Evolutionary conservation across 2,329 filamentous ascomycete genomes (phyloP), one percentile per base, ranked within the genome.

Genomic region (Fusarium nurragi): DNA sequence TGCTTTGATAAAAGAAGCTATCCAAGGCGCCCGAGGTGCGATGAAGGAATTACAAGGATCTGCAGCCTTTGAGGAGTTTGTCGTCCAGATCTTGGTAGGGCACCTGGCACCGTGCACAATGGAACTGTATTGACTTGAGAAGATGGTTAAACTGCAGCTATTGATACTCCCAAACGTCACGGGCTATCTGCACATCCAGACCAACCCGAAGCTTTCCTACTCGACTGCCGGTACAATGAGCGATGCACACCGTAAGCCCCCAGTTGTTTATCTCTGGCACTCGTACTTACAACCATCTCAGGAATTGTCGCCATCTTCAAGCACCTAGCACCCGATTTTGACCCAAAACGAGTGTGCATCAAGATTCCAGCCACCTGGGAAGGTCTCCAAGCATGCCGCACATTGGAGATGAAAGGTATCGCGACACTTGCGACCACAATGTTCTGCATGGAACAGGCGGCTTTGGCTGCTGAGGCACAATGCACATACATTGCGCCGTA

Each of bases 401-500:
- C 77, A 5, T 77, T 90, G 6, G 82, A 89, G 67, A 65, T 72
- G 16, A 74, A 79, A 11, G 84, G 84, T 2, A 83, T 89, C n/a
- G 76, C 79, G 2, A 89, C 87, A 0, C 76, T 90, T 4, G 86
- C 85, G 0, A 90, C 88, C 0, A 88, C 86, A 3, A 77, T 90
- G 44, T 90, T 90, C 68, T 84, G 83, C 39, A 80, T 88, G 67
- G 79, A 85, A 37, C 88, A 90, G 70, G 87, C 86, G 0, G 78
- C 79, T 2, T 76, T 88, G 2, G 87, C 88, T 0, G 83, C 80
- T 1, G 82, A 87, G 46, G 84, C 81, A 0, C 79, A 81, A 5
- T 89, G 86, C 65, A 82, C 81, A 1, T 90, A 89, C 67, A 85
- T 90, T 39, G 86, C 87, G 0, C 88, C 88, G 0, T 90, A 89